Percentiles rank a stretch among this genome's conserved stretches.
Evolutionary conservation across 148 eudicot species (phyloP).

Genomic region (Tetragonia tetragonoides): DNA sequence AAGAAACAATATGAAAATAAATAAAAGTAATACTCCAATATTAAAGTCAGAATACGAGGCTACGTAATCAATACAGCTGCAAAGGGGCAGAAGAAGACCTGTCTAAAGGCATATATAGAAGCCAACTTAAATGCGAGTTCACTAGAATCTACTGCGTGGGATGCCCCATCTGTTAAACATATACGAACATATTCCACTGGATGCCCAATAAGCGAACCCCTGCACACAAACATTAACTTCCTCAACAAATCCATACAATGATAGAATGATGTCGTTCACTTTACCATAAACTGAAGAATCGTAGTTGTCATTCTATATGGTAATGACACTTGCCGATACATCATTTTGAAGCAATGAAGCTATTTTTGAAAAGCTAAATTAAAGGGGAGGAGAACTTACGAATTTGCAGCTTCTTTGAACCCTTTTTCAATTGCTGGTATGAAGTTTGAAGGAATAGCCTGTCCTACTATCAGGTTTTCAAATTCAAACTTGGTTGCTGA

Average conservation of each 20-base stretch:
- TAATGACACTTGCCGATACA: not conserved
- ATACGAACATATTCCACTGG: slow-evolving; percentile 87
- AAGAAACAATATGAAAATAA: not conserved
- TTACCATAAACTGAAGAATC: not conserved
- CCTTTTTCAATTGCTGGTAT: slow-evolving; percentile 98
- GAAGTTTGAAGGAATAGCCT: slow-evolving; percentile 86
- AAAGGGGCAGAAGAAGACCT: slow-evolving; percentile 45
- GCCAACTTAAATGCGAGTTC: slow-evolving; percentile 98
- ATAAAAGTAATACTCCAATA: not conserved
- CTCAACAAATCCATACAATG: not conserved
- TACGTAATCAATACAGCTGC: not conserved
- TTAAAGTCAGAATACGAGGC: not conserved
- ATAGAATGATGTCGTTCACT: not conserved
- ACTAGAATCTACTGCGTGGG: slow-evolving; percentile 98
- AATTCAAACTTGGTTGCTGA: slow-evolving; percentile 85
- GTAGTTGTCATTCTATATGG: not conserved
- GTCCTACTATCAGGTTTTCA: slow-evolving; percentile 85
- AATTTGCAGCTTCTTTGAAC: slow-evolving; percentile 93
- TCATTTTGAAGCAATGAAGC: not conserved
- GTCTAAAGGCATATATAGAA: slow-evolving; percentile 94
- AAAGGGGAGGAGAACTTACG: slow-evolving; percentile 48
- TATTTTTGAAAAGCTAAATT: not conserved
- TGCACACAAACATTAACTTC: slow-evolving; percentile 27
- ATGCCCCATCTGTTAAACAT: slow-evolving; percentile 86
- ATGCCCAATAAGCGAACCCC: slow-evolving; percentile 94